These are phyloP conservation scores for Aspergillus fischeri DNA, from an alignment of 2,329 filamentous ascomycete genomes.

Conservation along the genomic window DNA sequence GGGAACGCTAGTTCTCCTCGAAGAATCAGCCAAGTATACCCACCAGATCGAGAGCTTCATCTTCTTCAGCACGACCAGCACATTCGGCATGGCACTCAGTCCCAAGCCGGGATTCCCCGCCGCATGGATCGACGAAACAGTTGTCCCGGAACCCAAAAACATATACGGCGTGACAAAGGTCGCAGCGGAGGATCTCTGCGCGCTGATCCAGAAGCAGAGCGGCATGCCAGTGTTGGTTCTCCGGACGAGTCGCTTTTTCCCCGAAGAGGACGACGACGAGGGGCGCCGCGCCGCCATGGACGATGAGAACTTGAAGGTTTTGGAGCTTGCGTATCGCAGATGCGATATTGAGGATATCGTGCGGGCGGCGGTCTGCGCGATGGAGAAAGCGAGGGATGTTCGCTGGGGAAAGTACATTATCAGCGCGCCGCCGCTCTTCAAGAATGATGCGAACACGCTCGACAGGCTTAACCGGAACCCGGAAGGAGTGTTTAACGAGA, in stretches of 20 bases:
- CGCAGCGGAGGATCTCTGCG: conserved; percentile 9
- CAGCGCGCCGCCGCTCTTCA: too few species aligned
- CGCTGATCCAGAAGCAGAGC: conserved; percentile 6
- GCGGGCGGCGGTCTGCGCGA: conserved; percentile 3
- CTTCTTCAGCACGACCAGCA: conserved; percentile 10
- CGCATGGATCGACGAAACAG: conserved; percentile 10
- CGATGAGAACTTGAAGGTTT: conserved; percentile 9
- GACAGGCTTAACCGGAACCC: too few species aligned
- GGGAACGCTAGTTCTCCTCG: background rate
- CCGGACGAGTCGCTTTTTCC: conserved; percentile 5
- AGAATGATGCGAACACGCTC: too few species aligned
- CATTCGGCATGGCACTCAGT: conserved; percentile 8
- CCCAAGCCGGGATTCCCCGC: conserved; percentile 10
- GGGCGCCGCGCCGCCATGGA: conserved; percentile 7
- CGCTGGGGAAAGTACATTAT: too few species aligned
- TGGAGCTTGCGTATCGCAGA: conserved; percentile 9
- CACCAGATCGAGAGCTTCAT: background rate
- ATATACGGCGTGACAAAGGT: conserved; percentile 12
- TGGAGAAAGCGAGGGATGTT: background rate
- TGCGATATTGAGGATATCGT: conserved; percentile 11
- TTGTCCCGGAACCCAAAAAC: conserved; percentile 8
- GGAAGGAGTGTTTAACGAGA: too few species aligned
- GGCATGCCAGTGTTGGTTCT: conserved; percentile 2
- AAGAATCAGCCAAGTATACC: too few species aligned
- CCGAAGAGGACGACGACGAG: conserved; percentile 9